A percentile compares a stretch with the other conserved stretches of the same genome.
Conservation (phyloP, 108 stramenopile species). For the Parmales sp. region DNA sequence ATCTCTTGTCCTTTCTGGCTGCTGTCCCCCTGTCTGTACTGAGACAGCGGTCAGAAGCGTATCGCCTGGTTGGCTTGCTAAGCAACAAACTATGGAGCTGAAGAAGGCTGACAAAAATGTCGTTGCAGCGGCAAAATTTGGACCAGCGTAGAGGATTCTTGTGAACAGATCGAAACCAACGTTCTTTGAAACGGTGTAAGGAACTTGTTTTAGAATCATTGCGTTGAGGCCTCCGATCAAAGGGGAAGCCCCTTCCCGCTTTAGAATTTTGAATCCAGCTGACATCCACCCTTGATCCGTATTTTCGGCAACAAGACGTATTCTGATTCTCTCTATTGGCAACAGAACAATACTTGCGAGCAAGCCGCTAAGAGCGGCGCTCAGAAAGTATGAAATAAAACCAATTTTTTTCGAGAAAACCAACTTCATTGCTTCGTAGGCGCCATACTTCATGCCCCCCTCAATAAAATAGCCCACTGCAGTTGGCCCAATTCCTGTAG, state of each 20-base stretch:
- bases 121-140: constrained; percentile 42
- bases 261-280: constrained; percentile 37
- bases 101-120: constrained; percentile 44
- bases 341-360: constrained; percentile 69
- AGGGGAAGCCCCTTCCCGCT: constrained; percentile 46
- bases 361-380: constrained; percentile 54
- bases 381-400: constrained; percentile 28
- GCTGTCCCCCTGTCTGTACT: constrained; percentile 36
- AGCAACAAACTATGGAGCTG: constrained; percentile 58
- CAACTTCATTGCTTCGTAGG: constrained; percentile 74
- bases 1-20: too few species aligned
- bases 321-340: constrained; percentile 75
- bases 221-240: constrained; percentile 50
- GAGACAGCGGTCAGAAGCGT: constrained; percentile 66
- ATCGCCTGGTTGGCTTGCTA: constrained; percentile 81
- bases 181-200: constrained; percentile 57
- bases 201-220: constrained; percentile 51
- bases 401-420: constrained; percentile 23
- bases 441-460: constrained; percentile 71
- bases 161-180: constrained; percentile 46
- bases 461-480: constrained; percentile 63
- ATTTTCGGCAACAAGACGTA: constrained; percentile 66
- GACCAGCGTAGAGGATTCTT: constrained; percentile 27
- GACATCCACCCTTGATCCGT: constrained; percentile 35
- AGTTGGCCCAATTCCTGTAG: constrained; percentile 61